Conservation (phyloP, 164 flowering plant genomes). For the Kingdonia uniflora region DNA sequence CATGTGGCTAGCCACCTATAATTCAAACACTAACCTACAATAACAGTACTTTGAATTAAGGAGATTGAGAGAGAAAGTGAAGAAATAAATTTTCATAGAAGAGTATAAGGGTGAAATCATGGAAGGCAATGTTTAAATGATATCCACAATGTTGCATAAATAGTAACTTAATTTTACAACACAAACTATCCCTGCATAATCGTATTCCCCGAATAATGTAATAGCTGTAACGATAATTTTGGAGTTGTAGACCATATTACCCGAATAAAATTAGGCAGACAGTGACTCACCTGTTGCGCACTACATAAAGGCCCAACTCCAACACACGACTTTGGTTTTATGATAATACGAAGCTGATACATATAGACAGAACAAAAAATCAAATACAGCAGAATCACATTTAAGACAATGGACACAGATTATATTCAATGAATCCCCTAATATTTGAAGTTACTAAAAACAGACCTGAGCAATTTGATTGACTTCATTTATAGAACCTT, state of each 20-base stretch:
- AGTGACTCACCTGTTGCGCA: conserved; percentile 66
- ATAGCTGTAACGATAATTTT: no score
- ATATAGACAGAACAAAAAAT: conserved; percentile 8
- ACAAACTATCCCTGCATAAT: no score
- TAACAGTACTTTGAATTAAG: no score
- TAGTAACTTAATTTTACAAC: no score
- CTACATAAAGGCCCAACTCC: conserved; percentile 82
- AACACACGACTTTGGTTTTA: conserved; percentile 70
- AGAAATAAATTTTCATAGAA: no score
- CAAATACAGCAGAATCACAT: not conserved
- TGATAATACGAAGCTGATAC: conserved; percentile 71
- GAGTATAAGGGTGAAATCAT: no score
- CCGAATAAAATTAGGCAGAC: not conserved
- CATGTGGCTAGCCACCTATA: no score
- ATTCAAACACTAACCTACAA: no score
- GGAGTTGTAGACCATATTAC: not conserved
- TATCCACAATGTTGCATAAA: no score
- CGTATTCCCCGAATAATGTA: no score
- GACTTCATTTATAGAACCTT: conserved; percentile 71
- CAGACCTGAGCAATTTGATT: conserved; percentile 96
- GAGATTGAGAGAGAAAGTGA: no score
- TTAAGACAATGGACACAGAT: not conserved
- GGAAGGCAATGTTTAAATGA: no score
- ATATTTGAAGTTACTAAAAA: conserved; percentile 10
- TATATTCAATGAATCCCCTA: not conserved